Percentiles rank a stretch among this genome's conserved stretches.
These are phyloP conservation scores for Babjeviella inositovora DNA, from an alignment of 805 yeast species.

Conservation along the genomic window DNA sequence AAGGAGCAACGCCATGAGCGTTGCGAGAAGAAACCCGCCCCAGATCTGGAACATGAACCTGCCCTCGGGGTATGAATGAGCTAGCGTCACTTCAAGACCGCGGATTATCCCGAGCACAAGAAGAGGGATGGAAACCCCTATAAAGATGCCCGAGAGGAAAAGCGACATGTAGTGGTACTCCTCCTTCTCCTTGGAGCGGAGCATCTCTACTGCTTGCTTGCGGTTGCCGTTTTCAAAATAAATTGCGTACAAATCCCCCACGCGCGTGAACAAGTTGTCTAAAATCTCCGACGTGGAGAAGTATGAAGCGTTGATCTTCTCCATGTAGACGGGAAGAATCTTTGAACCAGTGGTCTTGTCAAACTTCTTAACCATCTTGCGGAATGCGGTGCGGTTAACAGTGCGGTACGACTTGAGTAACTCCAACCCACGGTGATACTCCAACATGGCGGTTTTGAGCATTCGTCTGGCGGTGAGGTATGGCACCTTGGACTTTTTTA, in stretches of 20 bases:
- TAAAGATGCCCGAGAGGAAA: slow-evolving; percentile 46
- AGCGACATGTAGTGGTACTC: slow-evolving; percentile 19
- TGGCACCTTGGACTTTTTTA: slow-evolving; percentile 24
- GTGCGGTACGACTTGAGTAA: slow-evolving; percentile 55
- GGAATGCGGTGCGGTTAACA: slow-evolving; percentile 74
- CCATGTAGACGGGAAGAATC: slow-evolving; percentile 31
- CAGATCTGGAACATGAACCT: slow-evolving; percentile 64
- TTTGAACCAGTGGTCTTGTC: slow-evolving; percentile 52
- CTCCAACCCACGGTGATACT: slow-evolving; percentile 60
- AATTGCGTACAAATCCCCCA: slow-evolving; percentile 52
- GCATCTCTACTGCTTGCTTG: slow-evolving; percentile 55
- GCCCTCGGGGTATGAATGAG: slow-evolving; percentile 33
- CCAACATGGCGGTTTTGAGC: slow-evolving; percentile 52
- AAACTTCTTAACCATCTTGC: slow-evolving; percentile 80
- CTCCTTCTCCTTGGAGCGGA: slow-evolving; percentile 28
- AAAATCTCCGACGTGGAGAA: slow-evolving; percentile 48
- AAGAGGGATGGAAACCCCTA: slow-evolving; percentile 63
- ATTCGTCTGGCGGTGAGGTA: slow-evolving; percentile 52
- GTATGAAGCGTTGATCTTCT: slow-evolving; percentile 36
- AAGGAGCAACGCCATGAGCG: slow-evolving; percentile 46
- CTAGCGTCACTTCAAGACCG: slow-evolving; percentile 26
- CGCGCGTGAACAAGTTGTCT: slow-evolving; percentile 43
- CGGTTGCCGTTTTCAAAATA: slow-evolving; percentile 59
- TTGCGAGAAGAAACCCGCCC: slow-evolving; percentile 74
- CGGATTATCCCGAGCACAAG: slow-evolving; percentile 37